A percentile compares a stretch with the other conserved stretches of the same genome.
Conservation (phyloP, 2,329 filamentous ascomycete species). For the Mycosphaerella arachidis region DNA sequence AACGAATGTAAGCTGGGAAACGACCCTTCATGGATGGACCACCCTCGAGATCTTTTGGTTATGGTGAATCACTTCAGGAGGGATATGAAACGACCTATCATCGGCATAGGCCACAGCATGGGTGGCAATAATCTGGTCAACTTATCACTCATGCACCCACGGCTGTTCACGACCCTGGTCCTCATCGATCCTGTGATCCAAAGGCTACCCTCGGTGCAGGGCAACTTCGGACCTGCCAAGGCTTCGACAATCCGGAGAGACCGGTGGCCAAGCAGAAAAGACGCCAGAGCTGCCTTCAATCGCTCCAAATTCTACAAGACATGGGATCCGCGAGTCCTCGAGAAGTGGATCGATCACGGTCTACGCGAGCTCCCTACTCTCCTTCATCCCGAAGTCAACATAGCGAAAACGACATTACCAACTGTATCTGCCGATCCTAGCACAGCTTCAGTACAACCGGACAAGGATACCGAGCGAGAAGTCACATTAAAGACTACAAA, state of each 20-base stretch:
- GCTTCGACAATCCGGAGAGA: conserved; percentile 71
- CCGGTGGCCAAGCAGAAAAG: conserved; percentile 70
- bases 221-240: conserved; percentile 34
- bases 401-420: conserved; percentile 23
- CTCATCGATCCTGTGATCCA: conserved; percentile 82
- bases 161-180: conserved; percentile 69
- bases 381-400: conserved; percentile 39
- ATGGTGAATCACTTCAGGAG: conserved; percentile 78
- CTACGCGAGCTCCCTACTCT: conserved; percentile 13
- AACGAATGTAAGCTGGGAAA: conserved; percentile 76
- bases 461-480: conserved; percentile 33
- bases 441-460: conserved; percentile 18
- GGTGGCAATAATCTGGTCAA: conserved; percentile 71
- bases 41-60: conserved; percentile 76
- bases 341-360: conserved; percentile 57
- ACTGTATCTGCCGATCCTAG: conserved; percentile 25
- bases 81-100: conserved; percentile 73
- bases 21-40: conserved; percentile 84
- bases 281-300: conserved; percentile 62
- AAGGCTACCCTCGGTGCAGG: conserved; percentile 40
- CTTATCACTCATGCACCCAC: conserved; percentile 71
- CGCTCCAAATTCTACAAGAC: conserved; percentile 69
- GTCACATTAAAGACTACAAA: conserved; percentile 78
- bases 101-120: conserved; percentile 87
- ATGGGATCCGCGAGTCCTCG: conserved; percentile 78